Conservation (phyloP, 805 yeast genomes). For the Starmerella cellae region DNA sequence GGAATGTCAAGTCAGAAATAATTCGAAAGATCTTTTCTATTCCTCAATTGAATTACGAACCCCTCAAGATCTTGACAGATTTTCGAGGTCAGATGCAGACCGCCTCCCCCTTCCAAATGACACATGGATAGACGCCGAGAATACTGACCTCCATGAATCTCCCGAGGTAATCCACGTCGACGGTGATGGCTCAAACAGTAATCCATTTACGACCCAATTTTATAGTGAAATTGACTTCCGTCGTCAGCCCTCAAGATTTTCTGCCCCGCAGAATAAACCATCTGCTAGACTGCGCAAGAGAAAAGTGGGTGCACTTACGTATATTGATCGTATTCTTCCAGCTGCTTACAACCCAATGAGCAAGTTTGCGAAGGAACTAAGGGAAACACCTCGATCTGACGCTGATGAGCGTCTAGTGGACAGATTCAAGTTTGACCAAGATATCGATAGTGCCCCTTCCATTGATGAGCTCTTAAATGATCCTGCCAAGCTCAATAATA, state of each 20-base stretch:
- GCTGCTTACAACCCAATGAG: constrained; percentile 1
- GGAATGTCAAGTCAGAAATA: too few species aligned
- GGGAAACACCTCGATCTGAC: constrained; percentile 22
- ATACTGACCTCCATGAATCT: not conserved
- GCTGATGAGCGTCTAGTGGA: constrained; percentile 36
- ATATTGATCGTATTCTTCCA: constrained; percentile 12
- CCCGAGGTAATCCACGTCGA: constrained; percentile 4
- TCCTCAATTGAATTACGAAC: not conserved
- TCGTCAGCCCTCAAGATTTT: constrained; percentile 8
- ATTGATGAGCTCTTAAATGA: constrained; percentile 36
- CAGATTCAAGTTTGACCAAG: constrained; percentile 57
- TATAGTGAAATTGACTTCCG: constrained; percentile 13
- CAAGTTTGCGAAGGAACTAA: constrained; percentile 4
- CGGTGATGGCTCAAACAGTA: not conserved
- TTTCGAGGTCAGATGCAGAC: too few species aligned
- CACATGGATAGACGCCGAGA: not conserved
- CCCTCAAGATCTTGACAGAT: not conserved
- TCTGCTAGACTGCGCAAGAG: constrained; percentile 7
- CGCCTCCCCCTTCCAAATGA: constrained; percentile 1
- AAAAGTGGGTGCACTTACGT: constrained; percentile 1
- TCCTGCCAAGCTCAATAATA: constrained; percentile 71
- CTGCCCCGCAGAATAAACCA: constrained; percentile 6
- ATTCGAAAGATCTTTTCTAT: not conserved
- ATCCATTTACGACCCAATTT: not conserved
- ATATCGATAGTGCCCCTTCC: constrained; percentile 23